Percentiles rank a stretch among this genome's conserved stretches.
These are phyloP conservation scores for Peniophora sp. DNA, from an alignment of 1,284 basidiomycete species.

Conservation along the genomic window DNA sequence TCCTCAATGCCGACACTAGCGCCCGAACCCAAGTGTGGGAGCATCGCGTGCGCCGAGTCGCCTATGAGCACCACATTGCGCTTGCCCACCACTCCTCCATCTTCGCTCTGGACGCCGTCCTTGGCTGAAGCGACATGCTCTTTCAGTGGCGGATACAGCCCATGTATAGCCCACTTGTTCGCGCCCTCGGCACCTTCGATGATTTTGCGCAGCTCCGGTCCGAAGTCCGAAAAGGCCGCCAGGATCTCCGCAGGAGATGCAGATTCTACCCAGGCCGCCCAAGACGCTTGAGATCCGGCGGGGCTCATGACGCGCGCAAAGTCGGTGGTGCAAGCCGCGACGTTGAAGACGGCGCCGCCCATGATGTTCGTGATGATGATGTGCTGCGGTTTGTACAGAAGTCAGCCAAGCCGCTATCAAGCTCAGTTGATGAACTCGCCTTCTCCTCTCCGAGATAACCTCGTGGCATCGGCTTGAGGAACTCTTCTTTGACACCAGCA, in stretches of 20 bases:
- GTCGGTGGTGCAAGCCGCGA: slow-evolving; percentile 1
- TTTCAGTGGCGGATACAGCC: slow-evolving; percentile 39
- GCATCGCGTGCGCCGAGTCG: slow-evolving; percentile 48
- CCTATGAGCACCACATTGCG: no score
- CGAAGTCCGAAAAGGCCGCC: not conserved
- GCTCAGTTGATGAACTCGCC: no score
- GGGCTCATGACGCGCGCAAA: not conserved
- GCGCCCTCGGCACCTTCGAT: slow-evolving; percentile 41
- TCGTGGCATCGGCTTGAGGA: slow-evolving; percentile 18
- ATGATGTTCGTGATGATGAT: slow-evolving; percentile 50
- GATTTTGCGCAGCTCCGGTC: slow-evolving; percentile 24
- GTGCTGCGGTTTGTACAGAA: slow-evolving; percentile 40
- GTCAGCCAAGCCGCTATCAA: not conserved
- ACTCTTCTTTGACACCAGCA: slow-evolving; percentile 22
- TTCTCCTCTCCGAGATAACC: slow-evolving; percentile 35
- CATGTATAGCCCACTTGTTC: slow-evolving; percentile 55
- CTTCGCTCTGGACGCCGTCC: slow-evolving; percentile 36
- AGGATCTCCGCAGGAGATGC: not conserved
- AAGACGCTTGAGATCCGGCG: not conserved
- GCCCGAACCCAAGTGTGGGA: slow-evolving; percentile 54
- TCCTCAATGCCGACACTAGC: slow-evolving; percentile 62
- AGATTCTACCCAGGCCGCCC: not conserved
- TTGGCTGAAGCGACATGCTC: slow-evolving; percentile 26
- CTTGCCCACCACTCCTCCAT: no score
- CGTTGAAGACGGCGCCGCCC: slow-evolving; percentile 14